A percentile compares a stretch with the other conserved stretches of the same genome.
Conservation (phyloP, 108 stramenopile species). For the Asterionellopsis glacialis region DNA sequence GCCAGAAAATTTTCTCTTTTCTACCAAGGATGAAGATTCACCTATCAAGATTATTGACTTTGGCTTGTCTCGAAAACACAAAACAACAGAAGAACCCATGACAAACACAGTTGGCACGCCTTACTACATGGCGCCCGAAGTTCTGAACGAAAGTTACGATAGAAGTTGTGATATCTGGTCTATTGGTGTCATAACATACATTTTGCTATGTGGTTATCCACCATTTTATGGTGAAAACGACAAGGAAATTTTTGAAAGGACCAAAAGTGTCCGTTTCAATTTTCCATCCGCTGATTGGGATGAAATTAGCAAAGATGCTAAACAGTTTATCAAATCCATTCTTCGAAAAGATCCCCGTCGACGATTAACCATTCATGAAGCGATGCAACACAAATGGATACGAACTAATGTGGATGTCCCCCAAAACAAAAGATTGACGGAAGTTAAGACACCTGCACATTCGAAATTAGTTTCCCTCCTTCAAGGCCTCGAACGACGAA, state of each 20-base stretch:
- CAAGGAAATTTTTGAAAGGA: constrained; percentile 55
- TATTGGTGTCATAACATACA: constrained; percentile 81
- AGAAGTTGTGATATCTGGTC: constrained; percentile 88
- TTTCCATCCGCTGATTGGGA: constrained; percentile 46
- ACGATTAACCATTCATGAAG: constrained; percentile 27
- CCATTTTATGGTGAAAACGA: constrained; percentile 81
- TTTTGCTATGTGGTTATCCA: constrained; percentile 77
- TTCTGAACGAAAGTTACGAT: constrained; percentile 79
- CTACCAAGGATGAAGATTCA: constrained; percentile 42
- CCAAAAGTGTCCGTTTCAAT: constrained; percentile 74
- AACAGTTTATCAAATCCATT: constrained; percentile 22
- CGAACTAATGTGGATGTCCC: too few relatives aligned
- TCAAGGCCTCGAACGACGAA: too few relatives aligned
- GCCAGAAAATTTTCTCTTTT: constrained; percentile 92
- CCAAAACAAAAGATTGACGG: too few relatives aligned
- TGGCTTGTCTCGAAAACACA: constrained; percentile 91
- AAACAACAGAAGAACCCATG: constrained; percentile 74
- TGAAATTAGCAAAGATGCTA: constrained; percentile 16
- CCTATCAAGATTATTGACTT: constrained; percentile 98
- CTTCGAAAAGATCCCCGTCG: constrained; percentile 29
- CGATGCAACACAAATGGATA: constrained; percentile 30
- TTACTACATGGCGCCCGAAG: constrained; percentile 87
- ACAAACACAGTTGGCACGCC: constrained; percentile 81
- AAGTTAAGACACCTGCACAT: too few relatives aligned
- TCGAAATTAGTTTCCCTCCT: too few relatives aligned